Conservation (phyloP, 164 flowering plant genomes). For the Aristolochia fimbriata region DNA sequence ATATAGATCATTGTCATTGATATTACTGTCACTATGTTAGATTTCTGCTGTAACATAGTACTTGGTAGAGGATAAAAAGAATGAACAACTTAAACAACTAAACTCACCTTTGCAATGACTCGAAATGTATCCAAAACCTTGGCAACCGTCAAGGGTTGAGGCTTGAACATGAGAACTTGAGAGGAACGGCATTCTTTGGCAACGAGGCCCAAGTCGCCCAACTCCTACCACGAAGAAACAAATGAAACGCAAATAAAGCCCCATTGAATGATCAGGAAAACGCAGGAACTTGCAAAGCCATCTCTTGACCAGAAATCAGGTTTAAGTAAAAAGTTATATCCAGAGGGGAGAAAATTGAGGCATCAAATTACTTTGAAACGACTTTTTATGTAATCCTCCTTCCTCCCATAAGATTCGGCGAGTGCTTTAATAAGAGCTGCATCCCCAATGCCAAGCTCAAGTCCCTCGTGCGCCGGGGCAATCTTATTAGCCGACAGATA, state of each 20-base stretch:
- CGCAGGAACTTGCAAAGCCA: not conserved
- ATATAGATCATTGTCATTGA: too few species aligned
- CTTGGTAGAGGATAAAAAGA: too few species aligned
- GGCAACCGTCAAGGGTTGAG: constrained; percentile 59
- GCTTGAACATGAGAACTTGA: constrained; percentile 69
- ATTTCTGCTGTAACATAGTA: too few species aligned
- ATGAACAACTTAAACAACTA: not conserved
- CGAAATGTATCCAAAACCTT: constrained; percentile 84
- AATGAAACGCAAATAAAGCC: not conserved
- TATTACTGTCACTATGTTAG: too few species aligned
- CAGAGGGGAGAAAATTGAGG: not conserved
- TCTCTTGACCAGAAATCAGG: not conserved
- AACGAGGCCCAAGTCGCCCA: constrained; percentile 94
- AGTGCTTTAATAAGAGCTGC: constrained; percentile 74
- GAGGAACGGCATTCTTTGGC: constrained; percentile 88
- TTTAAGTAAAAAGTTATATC: not conserved
- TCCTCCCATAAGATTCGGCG: constrained; percentile 80
- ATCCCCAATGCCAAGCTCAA: constrained; percentile 97
- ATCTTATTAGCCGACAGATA: constrained; percentile 74
- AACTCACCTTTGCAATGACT: constrained; percentile 69
- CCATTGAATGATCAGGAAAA: not conserved
- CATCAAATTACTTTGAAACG: constrained; percentile 43
- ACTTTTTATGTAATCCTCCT: constrained; percentile 63
- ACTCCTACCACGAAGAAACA: constrained; percentile 26
- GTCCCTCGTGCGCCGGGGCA: constrained; percentile 82